phyloP scores from a whole-genome alignment of 768 basidiomycete genomes.

The Leccinum incarnatum region DNA sequence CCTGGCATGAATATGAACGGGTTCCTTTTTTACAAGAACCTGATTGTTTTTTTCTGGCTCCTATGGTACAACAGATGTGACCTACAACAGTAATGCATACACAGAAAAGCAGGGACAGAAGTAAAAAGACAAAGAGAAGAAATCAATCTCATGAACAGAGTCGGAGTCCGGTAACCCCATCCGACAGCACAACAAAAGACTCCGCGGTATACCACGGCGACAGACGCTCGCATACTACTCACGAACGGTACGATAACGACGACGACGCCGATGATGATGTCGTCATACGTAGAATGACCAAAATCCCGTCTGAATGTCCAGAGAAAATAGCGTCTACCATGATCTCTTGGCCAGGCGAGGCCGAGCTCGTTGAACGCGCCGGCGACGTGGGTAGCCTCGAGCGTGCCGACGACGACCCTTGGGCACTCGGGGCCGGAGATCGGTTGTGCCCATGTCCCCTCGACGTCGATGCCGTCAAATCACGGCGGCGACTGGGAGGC shows the following conservation, averaged over 20 bases:
- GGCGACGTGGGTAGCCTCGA: conserved; percentile 12
- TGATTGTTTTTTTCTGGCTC: background rate
- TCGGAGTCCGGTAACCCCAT: background rate
- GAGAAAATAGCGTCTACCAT: conserved; percentile 80
- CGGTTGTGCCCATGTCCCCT: conserved; percentile 10
- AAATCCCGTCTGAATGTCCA: conserved; percentile 80
- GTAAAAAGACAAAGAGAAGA: background rate
- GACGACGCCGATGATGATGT: conserved; percentile 13
- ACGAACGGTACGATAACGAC: background rate
- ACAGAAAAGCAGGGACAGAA: background rate
- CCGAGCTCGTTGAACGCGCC: background rate
- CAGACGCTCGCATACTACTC: background rate
- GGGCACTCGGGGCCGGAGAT: background rate
- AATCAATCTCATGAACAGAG: background rate
- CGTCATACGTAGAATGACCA: conserved; percentile 69
- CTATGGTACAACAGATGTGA: conserved; percentile 1
- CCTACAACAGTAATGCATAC: background rate
- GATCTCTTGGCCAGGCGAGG: conserved; percentile 35
- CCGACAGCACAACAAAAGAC: background rate
- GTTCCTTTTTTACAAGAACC: background rate
- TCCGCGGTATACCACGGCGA: background rate
- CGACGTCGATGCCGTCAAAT: conserved; percentile 18
- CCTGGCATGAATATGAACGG: background rate
- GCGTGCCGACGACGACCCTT: conserved; percentile 2
- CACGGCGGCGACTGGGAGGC: conserved; percentile 31